Percentiles rank a stretch among this genome's conserved stretches.
These are phyloP conservation scores for Cordyceps farinosa DNA, from an alignment of 2,329 filamentous ascomycete genomes.

Conservation along the genomic window DNA sequence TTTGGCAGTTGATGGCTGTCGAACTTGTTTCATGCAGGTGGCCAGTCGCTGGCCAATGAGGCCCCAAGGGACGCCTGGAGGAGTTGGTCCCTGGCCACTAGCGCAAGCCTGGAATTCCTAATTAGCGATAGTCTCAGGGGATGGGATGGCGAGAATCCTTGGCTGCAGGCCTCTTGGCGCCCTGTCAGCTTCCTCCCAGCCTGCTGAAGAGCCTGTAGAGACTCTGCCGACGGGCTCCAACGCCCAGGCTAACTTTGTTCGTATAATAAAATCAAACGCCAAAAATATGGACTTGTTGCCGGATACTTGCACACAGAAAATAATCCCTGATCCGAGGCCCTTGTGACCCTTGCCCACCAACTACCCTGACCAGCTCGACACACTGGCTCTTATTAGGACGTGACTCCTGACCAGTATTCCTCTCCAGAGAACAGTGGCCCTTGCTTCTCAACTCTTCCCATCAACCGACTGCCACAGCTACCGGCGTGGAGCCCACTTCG, in stretches of 20 bases:
- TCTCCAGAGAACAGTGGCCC: background rate
- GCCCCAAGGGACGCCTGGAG: background rate
- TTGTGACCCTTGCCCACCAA: background rate
- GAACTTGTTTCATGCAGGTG: slow-evolving; percentile 15
- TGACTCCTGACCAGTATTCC: background rate
- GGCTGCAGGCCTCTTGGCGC: background rate
- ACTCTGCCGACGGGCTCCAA: background rate
- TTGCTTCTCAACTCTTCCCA: background rate
- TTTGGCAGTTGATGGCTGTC: slow-evolving; percentile 1
- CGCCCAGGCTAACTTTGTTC: background rate
- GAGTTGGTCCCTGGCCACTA: slow-evolving; percentile 11
- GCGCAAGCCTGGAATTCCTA: slow-evolving; percentile 2
- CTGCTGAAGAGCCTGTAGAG: background rate
- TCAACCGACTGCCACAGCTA: background rate
- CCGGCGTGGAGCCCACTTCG: slow-evolving; percentile 7
- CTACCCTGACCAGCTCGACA: background rate
- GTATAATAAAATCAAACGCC: background rate
- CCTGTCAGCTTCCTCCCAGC: background rate
- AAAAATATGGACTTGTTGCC: background rate
- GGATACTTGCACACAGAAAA: background rate
- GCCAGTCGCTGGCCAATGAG: slow-evolving; percentile 5
- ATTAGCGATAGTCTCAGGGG: slow-evolving; percentile 15
- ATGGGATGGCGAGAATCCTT: background rate
- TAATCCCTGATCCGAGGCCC: slow-evolving; percentile 2
- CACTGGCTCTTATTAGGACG: background rate